phyloP scores from a whole-genome alignment of 2,329 filamentous ascomycete species.

The Sarocladium kiliense region DNA sequence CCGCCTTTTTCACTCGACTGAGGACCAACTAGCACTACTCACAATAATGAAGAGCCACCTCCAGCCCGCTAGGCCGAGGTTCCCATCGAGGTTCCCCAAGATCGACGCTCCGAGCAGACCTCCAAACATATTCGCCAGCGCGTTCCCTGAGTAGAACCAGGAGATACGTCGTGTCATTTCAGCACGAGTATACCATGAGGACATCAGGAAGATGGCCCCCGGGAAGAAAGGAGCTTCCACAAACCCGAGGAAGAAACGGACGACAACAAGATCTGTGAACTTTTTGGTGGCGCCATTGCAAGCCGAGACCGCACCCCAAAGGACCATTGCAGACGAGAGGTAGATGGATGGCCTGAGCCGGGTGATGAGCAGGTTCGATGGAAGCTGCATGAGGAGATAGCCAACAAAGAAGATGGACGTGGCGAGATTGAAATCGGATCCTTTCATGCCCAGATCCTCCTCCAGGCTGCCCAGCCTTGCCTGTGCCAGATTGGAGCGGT shows the following conservation, averaged over 20 bases:
- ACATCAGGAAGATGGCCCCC: constrained; percentile 40
- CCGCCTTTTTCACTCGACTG: too few species aligned
- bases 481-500: constrained; percentile 48
- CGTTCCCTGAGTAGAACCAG: constrained; percentile 52
- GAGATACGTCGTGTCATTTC: constrained; percentile 55
- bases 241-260: constrained; percentile 38
- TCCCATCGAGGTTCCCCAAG: constrained; percentile 36
- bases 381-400: constrained; percentile 58
- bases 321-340: constrained; percentile 40
- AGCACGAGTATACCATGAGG: constrained; percentile 34
- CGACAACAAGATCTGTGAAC: constrained; percentile 37
- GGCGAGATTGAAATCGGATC: constrained; percentile 53
- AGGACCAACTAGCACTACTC: constrained; percentile 9
- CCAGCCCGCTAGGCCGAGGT: constrained; percentile 54
- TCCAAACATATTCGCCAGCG: constrained; percentile 46
- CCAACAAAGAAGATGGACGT: constrained; percentile 58
- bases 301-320: constrained; percentile 34
- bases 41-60: constrained; percentile 62
- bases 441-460: constrained; percentile 45
- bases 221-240: constrained; percentile 48
- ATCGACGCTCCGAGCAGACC: constrained; percentile 46
- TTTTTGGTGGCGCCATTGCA: constrained; percentile 41
- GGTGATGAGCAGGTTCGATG: constrained; percentile 54
- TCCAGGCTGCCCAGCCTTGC: constrained; percentile 50
- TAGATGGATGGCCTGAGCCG: constrained; percentile 48